Evolutionary conservation across 2,329 filamentous ascomycete species (phyloP).

Genomic region (Davidsoniella eucalypti): DNA sequence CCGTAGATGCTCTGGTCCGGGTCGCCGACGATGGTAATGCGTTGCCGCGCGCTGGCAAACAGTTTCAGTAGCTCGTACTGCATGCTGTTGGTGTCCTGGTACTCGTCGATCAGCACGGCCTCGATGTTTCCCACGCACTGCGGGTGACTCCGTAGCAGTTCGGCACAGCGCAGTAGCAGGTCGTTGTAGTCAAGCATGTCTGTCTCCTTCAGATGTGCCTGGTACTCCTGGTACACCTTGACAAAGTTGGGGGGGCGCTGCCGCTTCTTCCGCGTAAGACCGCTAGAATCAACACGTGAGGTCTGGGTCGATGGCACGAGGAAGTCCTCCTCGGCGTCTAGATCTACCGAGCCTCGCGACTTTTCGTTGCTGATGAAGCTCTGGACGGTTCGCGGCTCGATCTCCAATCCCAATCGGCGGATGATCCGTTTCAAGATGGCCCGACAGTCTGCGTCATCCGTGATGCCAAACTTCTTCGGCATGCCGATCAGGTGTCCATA

Average conservation of each 20-base stretch:
- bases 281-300: conserved; percentile 5
- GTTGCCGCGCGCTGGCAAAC: conserved; percentile 53
- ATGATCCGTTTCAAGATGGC: conserved; percentile 70
- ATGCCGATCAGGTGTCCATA: conserved; percentile 80
- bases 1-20: conserved; percentile 97
- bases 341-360: conserved; percentile 27
- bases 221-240: conserved; percentile 57
- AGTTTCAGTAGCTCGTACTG: conserved; percentile 91
- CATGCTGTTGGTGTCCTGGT: conserved; percentile 89
- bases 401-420: conserved; percentile 49
- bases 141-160: conserved; percentile 57
- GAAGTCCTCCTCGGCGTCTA: conserved; percentile 1
- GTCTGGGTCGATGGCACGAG: conserved; percentile 2
- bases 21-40: conserved; percentile 91
- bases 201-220: conserved; percentile 54
- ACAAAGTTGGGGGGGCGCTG: conserved; percentile 42
- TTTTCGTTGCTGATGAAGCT: conserved; percentile 60
- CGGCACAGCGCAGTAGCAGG: conserved; percentile 65
- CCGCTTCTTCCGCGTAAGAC: conserved; percentile 18
- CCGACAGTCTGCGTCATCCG: conserved; percentile 65
- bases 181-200: conserved; percentile 93
- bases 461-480: conserved; percentile 72
- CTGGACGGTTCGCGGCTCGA: conserved; percentile 56
- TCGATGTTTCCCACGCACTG: conserved; percentile 79
- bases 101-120: conserved; percentile 87